Evolutionary conservation across 306 rosid species (phyloP).

Genomic region (Clitoria ternatea): DNA sequence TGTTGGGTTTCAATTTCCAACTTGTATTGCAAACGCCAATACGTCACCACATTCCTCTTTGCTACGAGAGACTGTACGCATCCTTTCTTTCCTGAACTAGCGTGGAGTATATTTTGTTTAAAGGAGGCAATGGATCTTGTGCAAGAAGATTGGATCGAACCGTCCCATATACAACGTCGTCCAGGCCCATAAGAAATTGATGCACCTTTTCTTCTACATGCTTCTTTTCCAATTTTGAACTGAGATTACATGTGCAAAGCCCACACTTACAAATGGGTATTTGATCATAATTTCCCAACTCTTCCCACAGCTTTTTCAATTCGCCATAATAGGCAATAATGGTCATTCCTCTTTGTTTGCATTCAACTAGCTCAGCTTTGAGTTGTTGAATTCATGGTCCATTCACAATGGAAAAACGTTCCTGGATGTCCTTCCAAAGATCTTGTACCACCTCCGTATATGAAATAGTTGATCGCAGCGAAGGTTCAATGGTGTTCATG

Average conservation of each 20-base stretch:
- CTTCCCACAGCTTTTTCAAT: neutral
- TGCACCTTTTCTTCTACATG: neutral
- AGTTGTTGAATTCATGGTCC: too few species aligned
- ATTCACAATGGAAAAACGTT: neutral
- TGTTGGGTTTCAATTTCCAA: neutral
- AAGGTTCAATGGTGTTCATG: neutral
- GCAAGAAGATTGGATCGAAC: neutral
- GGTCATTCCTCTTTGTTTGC: neutral
- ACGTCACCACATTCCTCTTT: neutral
- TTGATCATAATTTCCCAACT: neutral
- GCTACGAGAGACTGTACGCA: neutral
- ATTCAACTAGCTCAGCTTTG: too few species aligned
- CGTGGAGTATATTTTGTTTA: neutral
- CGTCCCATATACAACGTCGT: neutral
- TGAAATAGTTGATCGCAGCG: neutral
- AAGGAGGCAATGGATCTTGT: neutral
- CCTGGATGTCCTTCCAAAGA: neutral
- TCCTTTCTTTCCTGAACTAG: neutral
- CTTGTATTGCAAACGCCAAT: neutral
- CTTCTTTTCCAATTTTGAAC: neutral
- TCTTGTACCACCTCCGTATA: neutral
- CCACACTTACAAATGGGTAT: neutral
- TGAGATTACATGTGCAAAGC: neutral
- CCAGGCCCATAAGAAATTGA: neutral
- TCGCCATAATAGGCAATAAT: neutral